phyloP scores from a whole-genome alignment of 768 basidiomycete genomes.

The Filobasidium floriforme region DNA sequence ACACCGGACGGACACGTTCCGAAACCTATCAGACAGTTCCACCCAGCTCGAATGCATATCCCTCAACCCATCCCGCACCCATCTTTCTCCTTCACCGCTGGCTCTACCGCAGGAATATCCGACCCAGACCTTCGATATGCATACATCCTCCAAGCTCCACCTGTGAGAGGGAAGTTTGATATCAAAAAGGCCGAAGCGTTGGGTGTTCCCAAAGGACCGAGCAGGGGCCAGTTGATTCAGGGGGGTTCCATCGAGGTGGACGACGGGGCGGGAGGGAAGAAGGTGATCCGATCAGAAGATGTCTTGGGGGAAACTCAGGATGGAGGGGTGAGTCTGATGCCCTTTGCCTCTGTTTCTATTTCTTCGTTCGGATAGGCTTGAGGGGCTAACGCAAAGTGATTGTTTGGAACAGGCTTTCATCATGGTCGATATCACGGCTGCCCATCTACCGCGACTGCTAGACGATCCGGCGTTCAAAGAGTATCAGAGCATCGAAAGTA shows the following conservation, averaged over 20 bases:
- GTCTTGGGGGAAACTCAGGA: slow-evolving; percentile 35
- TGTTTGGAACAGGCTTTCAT: slow-evolving; percentile 50
- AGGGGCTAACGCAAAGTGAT: neutral
- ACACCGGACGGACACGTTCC: slow-evolving; percentile 4
- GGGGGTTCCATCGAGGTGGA: slow-evolving; percentile 57
- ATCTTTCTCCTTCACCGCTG: slow-evolving; percentile 24
- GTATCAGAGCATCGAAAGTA: slow-evolving; percentile 8
- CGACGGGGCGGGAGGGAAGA: slow-evolving; percentile 29
- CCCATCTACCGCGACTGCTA: slow-evolving; percentile 14
- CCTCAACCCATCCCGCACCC: slow-evolving; percentile 21
- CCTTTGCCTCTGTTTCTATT: slow-evolving; percentile 23
- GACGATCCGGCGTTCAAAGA: slow-evolving; percentile 6
- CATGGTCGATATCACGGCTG: slow-evolving; percentile 38
- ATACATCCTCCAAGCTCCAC: slow-evolving; percentile 47
- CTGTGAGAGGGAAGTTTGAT: slow-evolving; percentile 62
- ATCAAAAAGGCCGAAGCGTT: slow-evolving; percentile 57
- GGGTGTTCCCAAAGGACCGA: slow-evolving; percentile 57
- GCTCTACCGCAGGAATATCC: neutral
- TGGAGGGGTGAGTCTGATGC: slow-evolving; percentile 36
- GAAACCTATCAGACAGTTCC: slow-evolving; percentile 7
- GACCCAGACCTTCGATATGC: slow-evolving; percentile 34
- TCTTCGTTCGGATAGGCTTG: neutral
- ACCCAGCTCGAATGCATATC: slow-evolving; percentile 17
- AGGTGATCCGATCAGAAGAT: slow-evolving; percentile 39
- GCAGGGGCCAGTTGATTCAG: slow-evolving; percentile 56